phyloP scores from a whole-genome alignment of 2,329 filamentous ascomycete species.

The Ascosphaera pollenicola region DNA sequence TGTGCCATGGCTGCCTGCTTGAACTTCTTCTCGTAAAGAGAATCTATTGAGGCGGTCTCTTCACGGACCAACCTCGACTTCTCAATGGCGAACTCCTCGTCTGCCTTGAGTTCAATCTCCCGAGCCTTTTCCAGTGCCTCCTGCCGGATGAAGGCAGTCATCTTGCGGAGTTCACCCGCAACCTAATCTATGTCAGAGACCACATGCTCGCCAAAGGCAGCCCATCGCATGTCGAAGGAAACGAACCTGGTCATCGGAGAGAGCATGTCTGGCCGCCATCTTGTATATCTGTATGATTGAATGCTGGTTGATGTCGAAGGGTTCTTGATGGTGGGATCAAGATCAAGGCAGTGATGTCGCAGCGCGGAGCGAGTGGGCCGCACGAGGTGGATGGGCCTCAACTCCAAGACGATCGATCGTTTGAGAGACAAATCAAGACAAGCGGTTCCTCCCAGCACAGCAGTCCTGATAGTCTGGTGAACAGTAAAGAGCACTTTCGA shows the following conservation, averaged over 20 bases:
- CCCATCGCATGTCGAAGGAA: slow-evolving; percentile 2
- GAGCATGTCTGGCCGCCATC: slow-evolving; percentile 84
- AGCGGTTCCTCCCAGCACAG: too few species aligned
- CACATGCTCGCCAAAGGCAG: neutral
- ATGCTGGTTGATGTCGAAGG: too few species aligned
- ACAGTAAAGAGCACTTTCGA: too few species aligned
- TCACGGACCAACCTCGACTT: slow-evolving; percentile 96
- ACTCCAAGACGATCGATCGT: too few species aligned
- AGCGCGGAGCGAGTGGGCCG: too few species aligned
- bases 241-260: slow-evolving; percentile 88
- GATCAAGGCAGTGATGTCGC: too few species aligned
- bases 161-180: slow-evolving; percentile 96
- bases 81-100: slow-evolving; percentile 97
- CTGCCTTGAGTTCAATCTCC: slow-evolving; percentile 95
- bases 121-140: slow-evolving; percentile 92
- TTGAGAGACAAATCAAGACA: too few species aligned
- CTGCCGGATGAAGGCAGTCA: slow-evolving; percentile 99
- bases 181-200: slow-evolving; percentile 34
- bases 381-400: too few species aligned
- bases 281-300: slow-evolving; percentile 26
- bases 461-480: too few species aligned
- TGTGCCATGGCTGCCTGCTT: slow-evolving; percentile 97
- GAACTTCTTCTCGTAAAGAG: slow-evolving; percentile 93
- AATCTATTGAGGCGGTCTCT: slow-evolving; percentile 83
- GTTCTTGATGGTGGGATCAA: too few species aligned